phyloP scores from a whole-genome alignment of 2,329 filamentous ascomycete genomes.

The Volutella citrinella region DNA sequence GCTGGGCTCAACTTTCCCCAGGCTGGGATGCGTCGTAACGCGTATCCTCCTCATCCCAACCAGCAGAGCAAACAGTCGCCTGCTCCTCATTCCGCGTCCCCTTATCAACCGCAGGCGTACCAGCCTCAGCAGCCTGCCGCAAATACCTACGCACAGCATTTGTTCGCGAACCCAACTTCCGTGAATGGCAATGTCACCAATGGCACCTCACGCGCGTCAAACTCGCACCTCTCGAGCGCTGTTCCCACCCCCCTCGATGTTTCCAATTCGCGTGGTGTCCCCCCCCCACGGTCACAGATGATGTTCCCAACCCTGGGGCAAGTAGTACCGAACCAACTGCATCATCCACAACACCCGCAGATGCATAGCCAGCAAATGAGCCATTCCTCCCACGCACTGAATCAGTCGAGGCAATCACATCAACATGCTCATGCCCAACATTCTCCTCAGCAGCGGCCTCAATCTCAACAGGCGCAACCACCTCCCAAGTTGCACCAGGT shows the following conservation, averaged over 20 bases:
- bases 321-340: slow-evolving; percentile 40
- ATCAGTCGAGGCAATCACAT: slow-evolving; percentile 24
- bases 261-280: slow-evolving; percentile 41
- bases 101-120: slow-evolving; percentile 54
- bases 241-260: slow-evolving; percentile 46
- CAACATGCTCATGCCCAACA: slow-evolving; percentile 27
- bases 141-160: slow-evolving; percentile 48
- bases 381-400: slow-evolving; percentile 25
- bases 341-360: slow-evolving; percentile 41
- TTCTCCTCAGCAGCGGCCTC: slow-evolving; percentile 33
- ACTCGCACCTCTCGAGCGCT: slow-evolving; percentile 46
- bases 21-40: slow-evolving; percentile 46
- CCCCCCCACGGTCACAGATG: slow-evolving; percentile 45
- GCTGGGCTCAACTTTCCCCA: slow-evolving; percentile 52
- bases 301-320: slow-evolving; percentile 36
- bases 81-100: slow-evolving; percentile 51
- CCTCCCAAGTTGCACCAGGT: slow-evolving; percentile 29
- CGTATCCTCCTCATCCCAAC: slow-evolving; percentile 46
- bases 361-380: slow-evolving; percentile 30
- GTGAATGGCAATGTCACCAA: slow-evolving; percentile 47
- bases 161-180: slow-evolving; percentile 48
- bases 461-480: slow-evolving; percentile 34
- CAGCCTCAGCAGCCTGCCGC: slow-evolving; percentile 49
- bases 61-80: slow-evolving; percentile 55
- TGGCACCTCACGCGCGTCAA: slow-evolving; percentile 43